Conservation (phyloP, 2,329 filamentous ascomycete species). For the Colletotrichum scovillei region DNA sequence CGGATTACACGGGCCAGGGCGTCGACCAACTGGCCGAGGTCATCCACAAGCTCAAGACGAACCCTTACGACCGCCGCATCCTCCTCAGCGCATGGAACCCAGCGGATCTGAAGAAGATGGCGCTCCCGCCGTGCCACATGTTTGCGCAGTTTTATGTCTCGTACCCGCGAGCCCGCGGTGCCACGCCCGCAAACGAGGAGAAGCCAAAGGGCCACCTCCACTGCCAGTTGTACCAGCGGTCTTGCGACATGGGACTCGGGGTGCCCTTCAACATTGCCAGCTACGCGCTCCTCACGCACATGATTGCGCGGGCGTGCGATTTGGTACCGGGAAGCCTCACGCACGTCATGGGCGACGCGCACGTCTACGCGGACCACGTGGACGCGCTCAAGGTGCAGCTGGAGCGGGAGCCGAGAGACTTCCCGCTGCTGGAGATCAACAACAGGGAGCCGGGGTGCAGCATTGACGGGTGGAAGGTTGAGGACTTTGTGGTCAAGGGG, state of each 20-base stretch:
- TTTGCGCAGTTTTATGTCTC: slow-evolving; percentile 97
- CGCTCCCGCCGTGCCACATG: slow-evolving; percentile 94
- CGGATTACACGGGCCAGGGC: slow-evolving; percentile 88
- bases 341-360: slow-evolving; percentile 98
- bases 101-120: slow-evolving; percentile 86
- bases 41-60: slow-evolving; percentile 84
- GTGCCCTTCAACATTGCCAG: slow-evolving; percentile 98
- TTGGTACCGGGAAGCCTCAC: slow-evolving; percentile 88
- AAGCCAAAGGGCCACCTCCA: slow-evolving; percentile 76
- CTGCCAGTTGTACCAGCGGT: slow-evolving; percentile 92
- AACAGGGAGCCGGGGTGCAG: slow-evolving; percentile 73
- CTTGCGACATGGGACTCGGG: slow-evolving; percentile 96
- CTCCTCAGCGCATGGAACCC: slow-evolving; percentile 97
- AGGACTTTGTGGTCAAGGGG: slow-evolving; percentile 88
- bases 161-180: slow-evolving; percentile 64
- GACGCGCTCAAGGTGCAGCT: slow-evolving; percentile 87
- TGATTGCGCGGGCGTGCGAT: slow-evolving; percentile 89
- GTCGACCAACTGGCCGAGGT: slow-evolving; percentile 94
- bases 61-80: slow-evolving; percentile 89
- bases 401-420: slow-evolving; percentile 80
- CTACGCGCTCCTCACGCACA: slow-evolving; percentile 94
- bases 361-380: slow-evolving; percentile 93
- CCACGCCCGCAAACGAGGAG: slow-evolving; percentile 34
- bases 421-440: slow-evolving; percentile 81
- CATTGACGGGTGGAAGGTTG: slow-evolving; percentile 90